phyloP scores from a whole-genome alignment of 2,329 filamentous ascomycete genomes.

The Colletotrichum falcatum region DNA sequence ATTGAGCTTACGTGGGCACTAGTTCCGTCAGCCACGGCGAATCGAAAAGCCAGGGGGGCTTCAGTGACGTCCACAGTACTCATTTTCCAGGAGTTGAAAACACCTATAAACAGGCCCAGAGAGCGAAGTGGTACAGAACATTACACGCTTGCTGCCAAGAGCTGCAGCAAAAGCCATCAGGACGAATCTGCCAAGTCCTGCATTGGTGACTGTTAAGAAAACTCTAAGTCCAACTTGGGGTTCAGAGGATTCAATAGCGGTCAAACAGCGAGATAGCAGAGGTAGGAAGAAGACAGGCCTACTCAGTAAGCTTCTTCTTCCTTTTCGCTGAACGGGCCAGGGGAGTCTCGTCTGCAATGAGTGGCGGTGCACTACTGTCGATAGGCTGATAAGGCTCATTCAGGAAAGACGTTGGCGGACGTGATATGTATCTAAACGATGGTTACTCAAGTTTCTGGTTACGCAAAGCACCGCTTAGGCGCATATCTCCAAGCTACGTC shows the following conservation, averaged over 20 bases:
- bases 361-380: neutral
- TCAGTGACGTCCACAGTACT: neutral
- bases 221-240: neutral
- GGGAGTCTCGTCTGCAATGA: neutral
- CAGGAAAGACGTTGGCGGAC: neutral
- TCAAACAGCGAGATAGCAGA: neutral
- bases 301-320: no score
- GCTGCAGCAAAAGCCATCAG: neutral
- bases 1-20: neutral
- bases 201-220: no score
- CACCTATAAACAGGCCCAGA: neutral
- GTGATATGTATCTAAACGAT: neutral
- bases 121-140: neutral
- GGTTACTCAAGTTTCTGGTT: neutral
- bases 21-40: neutral
- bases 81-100: neutral
- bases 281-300: neutral
- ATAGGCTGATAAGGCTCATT: neutral
- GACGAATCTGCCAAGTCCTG: neutral
- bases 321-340: neutral
- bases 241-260: neutral
- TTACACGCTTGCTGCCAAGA: neutral
- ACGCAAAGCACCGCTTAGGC: slow-evolving; percentile 2
- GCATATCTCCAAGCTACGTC: slow-evolving; percentile 26
- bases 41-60: neutral